These are phyloP conservation scores for Rhizopus delemar DNA, from an alignment of 371 early-diverging fungal species.

Conservation along the genomic window DNA sequence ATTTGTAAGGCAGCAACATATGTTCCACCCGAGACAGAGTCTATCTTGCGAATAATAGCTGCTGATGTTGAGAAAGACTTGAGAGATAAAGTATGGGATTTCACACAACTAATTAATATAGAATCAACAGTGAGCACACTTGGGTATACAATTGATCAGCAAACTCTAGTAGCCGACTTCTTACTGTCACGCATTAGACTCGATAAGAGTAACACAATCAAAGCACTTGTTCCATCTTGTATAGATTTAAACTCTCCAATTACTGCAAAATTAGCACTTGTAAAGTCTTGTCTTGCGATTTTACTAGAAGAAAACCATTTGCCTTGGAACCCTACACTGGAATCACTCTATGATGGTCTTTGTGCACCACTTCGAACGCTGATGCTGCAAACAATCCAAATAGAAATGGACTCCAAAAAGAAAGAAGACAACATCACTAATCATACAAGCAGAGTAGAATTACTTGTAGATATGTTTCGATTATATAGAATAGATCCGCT, in stretches of 20 bases:
- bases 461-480: conserved; percentile 67
- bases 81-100: conserved; percentile 72
- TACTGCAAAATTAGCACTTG: conserved; percentile 70
- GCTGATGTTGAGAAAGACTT: conserved; percentile 75
- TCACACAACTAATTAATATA: conserved; percentile 44
- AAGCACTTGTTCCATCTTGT: conserved; percentile 64
- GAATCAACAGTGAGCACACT: conserved; percentile 47
- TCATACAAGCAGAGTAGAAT: conserved; percentile 53
- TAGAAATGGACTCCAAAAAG: conserved; percentile 27
- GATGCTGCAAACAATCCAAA: conserved; percentile 57
- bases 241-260: conserved; percentile 64
- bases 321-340: conserved; percentile 74
- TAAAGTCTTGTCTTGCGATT: conserved; percentile 73
- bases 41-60: conserved; percentile 66
- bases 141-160: conserved; percentile 51
- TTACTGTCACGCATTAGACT: conserved; percentile 71
- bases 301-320: conserved; percentile 65
- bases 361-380: conserved; percentile 65
- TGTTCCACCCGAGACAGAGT: conserved; percentile 64
- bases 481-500: conserved; percentile 68
- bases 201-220: conserved; percentile 63
- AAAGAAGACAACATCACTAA: conserved; percentile 12
- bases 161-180: conserved; percentile 65
- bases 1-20: conserved; percentile 76
- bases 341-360: conserved; percentile 63